A percentile compares a stretch with the other conserved stretches of the same genome.
These are phyloP conservation scores for Suillus sp. DNA, from an alignment of 768 basidiomycete species.

Conservation along the genomic window DNA sequence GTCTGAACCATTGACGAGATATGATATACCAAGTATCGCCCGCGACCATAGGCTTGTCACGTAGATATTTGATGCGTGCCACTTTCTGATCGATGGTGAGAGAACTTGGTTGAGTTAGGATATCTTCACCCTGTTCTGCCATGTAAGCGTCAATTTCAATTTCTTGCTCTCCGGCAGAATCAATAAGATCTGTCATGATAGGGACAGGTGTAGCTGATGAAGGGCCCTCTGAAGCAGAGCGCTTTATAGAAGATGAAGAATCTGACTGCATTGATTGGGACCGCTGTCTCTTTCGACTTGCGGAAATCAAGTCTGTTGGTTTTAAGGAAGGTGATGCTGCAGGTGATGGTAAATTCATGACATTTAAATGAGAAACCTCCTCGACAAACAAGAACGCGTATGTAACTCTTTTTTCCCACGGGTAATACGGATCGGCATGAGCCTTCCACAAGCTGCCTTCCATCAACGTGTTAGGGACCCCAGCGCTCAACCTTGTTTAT, in stretches of 20 bases:
- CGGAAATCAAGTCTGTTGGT: slow-evolving; percentile 35
- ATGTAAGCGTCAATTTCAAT: slow-evolving; percentile 77
- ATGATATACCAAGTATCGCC: slow-evolving; percentile 84
- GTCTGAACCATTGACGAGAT: slow-evolving; percentile 68
- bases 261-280: slow-evolving; percentile 77
- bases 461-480: neutral
- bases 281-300: slow-evolving; percentile 67
- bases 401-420: slow-evolving; percentile 9
- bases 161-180: slow-evolving; percentile 44
- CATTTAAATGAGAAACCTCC: slow-evolving; percentile 20
- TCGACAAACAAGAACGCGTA: slow-evolving; percentile 10
- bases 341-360: slow-evolving; percentile 51
- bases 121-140: slow-evolving; percentile 54
- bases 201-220: slow-evolving; percentile 41
- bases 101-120: slow-evolving; percentile 7
- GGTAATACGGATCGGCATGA: neutral
- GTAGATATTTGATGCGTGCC: slow-evolving; percentile 49
- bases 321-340: slow-evolving; percentile 46
- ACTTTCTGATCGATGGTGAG: slow-evolving; percentile 44
- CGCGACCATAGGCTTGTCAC: slow-evolving; percentile 50
- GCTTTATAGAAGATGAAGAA: slow-evolving; percentile 76
- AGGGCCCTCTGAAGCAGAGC: slow-evolving; percentile 71
- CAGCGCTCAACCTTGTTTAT: no score
- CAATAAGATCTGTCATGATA: slow-evolving; percentile 37
- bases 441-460: neutral